Evolutionary conservation across 441 rosid genomes (phyloP).

Genomic region (Croton setiger): DNA sequence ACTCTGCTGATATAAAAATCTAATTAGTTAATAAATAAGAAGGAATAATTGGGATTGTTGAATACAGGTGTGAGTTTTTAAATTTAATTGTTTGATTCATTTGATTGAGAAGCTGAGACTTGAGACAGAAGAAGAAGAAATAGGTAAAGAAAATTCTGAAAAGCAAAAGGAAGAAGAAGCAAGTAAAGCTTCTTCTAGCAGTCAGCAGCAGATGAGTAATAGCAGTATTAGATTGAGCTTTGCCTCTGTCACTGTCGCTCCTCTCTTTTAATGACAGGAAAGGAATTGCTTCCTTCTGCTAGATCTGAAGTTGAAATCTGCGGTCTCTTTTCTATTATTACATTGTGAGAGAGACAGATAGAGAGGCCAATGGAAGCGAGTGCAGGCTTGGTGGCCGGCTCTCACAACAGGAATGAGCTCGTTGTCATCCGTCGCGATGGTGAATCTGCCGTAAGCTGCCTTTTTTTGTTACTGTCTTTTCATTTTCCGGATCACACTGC

Average conservation of each 20-base stretch:
- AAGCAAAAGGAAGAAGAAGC: neutral
- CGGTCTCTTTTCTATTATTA: neutral
- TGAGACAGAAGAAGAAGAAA: neutral
- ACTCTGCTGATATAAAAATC: neutral
- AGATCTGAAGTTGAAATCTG: neutral
- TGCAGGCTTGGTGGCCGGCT: slow-evolving; percentile 43
- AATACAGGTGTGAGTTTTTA: neutral
- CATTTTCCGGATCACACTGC: neutral
- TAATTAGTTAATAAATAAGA: neutral
- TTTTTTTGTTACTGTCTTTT: neutral
- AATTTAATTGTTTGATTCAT: neutral
- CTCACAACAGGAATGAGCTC: slow-evolving; percentile 46
- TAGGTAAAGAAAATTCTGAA: neutral
- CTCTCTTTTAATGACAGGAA: neutral
- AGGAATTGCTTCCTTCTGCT: neutral
- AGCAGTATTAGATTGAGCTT: neutral
- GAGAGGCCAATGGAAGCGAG: slow-evolving; percentile 31
- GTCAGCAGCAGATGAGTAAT: neutral
- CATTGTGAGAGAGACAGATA: neutral
- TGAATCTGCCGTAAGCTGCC: slow-evolving; percentile 31
- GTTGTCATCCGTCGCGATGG: slow-evolving; percentile 36
- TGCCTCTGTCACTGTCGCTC: neutral
- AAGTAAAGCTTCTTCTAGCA: neutral
- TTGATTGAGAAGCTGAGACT: neutral
- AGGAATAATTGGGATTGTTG: neutral